Percentiles rank a stretch among this genome's conserved stretches.
Conservation (phyloP, 768 basidiomycete genomes). For the Saitozyma sp. region DNA sequence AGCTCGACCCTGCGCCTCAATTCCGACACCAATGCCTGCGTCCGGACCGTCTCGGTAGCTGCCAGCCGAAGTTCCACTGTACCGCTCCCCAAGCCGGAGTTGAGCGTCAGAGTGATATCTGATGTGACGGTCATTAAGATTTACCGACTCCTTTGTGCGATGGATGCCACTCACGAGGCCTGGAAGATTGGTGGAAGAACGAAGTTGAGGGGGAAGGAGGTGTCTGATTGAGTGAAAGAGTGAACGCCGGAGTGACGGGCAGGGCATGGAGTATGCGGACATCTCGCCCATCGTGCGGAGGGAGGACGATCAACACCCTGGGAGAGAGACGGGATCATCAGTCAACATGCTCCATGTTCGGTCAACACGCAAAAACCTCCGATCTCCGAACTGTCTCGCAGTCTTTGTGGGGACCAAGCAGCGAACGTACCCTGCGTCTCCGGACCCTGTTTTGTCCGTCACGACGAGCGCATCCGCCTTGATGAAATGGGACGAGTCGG, state of each 20-base stretch:
- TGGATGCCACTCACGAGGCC: constrained; percentile 30
- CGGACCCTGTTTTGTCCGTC: too few species aligned
- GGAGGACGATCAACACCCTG: constrained; percentile 25
- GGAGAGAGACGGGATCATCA: background rate
- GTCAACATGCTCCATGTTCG: too few species aligned
- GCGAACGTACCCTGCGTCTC: too few species aligned
- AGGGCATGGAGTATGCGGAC: constrained; percentile 21
- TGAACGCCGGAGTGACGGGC: constrained; percentile 24
- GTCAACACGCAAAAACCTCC: too few species aligned
- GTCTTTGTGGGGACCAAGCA: too few species aligned
- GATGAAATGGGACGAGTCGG: too few species aligned
- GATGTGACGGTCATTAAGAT: background rate
- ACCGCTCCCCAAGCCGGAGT: background rate
- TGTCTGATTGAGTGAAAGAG: constrained; percentile 31
- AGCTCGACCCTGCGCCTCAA: constrained; percentile 13
- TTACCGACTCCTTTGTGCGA: too few species aligned
- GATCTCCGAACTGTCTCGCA: too few species aligned
- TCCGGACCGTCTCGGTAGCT: constrained; percentile 20
- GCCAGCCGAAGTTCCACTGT: constrained; percentile 32
- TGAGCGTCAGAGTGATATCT: constrained; percentile 37
- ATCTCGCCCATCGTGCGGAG: background rate
- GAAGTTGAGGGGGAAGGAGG: constrained; percentile 42
- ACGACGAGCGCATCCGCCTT: too few species aligned
- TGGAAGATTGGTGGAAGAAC: constrained; percentile 39
- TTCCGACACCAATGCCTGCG: constrained; percentile 29